Evolutionary conservation across 2,329 filamentous ascomycete species (phyloP).

Genomic region (Colletotrichum lentis): DNA sequence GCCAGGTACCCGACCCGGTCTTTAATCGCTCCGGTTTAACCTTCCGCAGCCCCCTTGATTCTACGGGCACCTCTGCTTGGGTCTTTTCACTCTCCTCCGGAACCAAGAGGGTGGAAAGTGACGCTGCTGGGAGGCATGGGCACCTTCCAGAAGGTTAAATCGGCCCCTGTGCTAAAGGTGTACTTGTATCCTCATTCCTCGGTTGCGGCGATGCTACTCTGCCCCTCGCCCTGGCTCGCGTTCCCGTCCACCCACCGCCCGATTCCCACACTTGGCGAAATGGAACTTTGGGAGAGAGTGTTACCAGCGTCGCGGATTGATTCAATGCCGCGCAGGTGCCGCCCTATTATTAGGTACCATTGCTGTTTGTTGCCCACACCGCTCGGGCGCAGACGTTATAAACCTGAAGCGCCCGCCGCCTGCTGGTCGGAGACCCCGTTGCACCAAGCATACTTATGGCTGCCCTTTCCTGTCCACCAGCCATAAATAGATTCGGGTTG

Average conservation of each 20-base stretch:
- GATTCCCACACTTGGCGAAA: conserved; percentile 22
- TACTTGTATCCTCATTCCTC: not conserved
- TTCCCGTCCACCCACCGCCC: conserved; percentile 12
- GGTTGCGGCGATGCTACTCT: conserved; percentile 19
- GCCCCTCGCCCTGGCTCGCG: conserved; percentile 14
- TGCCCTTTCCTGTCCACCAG: too few relatives aligned
- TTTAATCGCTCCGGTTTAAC: not conserved
- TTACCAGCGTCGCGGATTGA: conserved; percentile 18
- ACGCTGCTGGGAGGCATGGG: not conserved
- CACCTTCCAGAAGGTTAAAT: conserved; percentile 35
- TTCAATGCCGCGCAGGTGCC: conserved; percentile 48
- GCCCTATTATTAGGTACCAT: not conserved
- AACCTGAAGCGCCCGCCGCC: not conserved
- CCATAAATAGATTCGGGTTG: too few relatives aligned
- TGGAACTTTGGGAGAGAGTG: conserved; percentile 2
- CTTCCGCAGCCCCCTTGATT: not conserved
- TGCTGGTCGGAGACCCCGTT: not conserved
- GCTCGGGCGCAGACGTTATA: not conserved
- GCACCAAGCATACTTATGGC: not conserved
- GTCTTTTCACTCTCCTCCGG: too few relatives aligned
- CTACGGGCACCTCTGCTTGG: conserved; percentile 7
- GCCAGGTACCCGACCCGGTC: conserved; percentile 14
- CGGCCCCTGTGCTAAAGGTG: conserved; percentile 25
- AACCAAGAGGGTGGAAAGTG: not conserved
- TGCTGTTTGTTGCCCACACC: not conserved